Conservation (phyloP, 805 yeast species). For the Isabelozyma rhagii region DNA sequence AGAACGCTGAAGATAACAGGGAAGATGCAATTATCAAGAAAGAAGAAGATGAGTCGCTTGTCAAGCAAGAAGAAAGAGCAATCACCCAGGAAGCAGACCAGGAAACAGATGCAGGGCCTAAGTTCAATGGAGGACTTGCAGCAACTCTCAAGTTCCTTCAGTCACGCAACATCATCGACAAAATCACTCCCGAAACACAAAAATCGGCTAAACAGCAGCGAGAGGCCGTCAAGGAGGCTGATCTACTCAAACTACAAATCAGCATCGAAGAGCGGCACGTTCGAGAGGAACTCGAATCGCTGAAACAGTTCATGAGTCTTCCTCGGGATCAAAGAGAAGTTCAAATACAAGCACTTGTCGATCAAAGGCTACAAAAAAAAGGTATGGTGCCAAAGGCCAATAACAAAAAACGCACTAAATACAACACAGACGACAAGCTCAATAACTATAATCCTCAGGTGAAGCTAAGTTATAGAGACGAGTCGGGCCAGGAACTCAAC, state of each 20-base stretch:
- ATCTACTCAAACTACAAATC: slow-evolving; percentile 24
- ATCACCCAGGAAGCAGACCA: background rate
- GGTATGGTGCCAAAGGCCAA: slow-evolving; percentile 13
- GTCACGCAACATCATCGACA: slow-evolving; percentile 14
- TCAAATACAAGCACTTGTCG: slow-evolving; percentile 24
- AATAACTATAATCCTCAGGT: slow-evolving; percentile 45
- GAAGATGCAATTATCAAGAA: background rate
- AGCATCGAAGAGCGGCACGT: slow-evolving; percentile 32
- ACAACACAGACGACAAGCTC: slow-evolving; percentile 12
- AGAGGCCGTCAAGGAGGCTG: slow-evolving; percentile 25
- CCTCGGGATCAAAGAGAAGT: slow-evolving; percentile 26
- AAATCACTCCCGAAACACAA: slow-evolving; percentile 5
- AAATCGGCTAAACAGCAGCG: slow-evolving; percentile 14
- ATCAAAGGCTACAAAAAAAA: slow-evolving; percentile 23
- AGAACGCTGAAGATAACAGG: background rate
- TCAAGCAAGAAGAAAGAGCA: background rate
- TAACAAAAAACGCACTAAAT: background rate
- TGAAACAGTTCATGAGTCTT: slow-evolving; percentile 20
- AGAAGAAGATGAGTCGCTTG: background rate
- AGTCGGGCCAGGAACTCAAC: slow-evolving; percentile 53
- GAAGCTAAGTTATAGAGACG: slow-evolving; percentile 60
- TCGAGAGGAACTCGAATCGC: slow-evolving; percentile 23
- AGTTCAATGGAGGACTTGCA: slow-evolving; percentile 6
- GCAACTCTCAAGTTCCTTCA: slow-evolving; percentile 26
- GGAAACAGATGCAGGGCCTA: background rate